A percentile compares a stretch with the other conserved stretches of the same genome.
Conservation (phyloP, 2,329 filamentous ascomycete genomes). For the Sarocladiaceae sp. region DNA sequence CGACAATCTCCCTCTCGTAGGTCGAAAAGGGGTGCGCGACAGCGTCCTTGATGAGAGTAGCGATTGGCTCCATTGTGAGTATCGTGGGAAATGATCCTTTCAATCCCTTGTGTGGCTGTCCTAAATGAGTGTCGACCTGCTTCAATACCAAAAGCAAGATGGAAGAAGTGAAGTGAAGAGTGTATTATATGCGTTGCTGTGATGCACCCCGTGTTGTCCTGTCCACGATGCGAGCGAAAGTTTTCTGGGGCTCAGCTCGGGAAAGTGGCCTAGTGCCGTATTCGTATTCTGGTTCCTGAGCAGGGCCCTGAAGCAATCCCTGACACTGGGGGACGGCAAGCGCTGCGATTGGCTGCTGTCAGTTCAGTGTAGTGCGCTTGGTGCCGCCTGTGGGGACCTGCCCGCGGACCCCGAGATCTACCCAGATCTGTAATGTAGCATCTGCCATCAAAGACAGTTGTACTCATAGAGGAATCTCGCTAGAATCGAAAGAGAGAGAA, state of each 20-base stretch:
- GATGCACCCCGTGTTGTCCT: neutral
- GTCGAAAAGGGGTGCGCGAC: conserved; percentile 67
- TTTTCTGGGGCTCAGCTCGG: neutral
- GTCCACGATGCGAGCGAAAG: neutral
- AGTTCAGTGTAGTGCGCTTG: no score
- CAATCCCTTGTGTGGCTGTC: neutral
- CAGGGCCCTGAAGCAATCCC: neutral
- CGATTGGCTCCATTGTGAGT: conserved; percentile 3
- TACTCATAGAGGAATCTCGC: no score
- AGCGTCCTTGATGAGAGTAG: conserved; percentile 6
- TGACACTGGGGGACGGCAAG: conserved; percentile 1
- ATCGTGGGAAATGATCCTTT: neutral
- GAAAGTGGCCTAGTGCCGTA: neutral
- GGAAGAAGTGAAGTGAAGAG: neutral
- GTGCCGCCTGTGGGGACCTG: no score
- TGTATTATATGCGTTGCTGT: neutral
- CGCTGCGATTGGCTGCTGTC: neutral
- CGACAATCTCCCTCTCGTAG: conserved; percentile 53
- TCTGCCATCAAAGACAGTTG: no score
- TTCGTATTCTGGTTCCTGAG: conserved; percentile 7
- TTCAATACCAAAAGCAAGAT: no score
- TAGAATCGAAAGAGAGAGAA: no score
- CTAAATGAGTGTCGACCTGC: neutral
- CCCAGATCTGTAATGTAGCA: no score
- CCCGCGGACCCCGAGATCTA: no score